Percentiles rank a stretch among this genome's conserved stretches.
These are phyloP conservation scores for Gastroboletus turbinatus DNA, from an alignment of 1,284 basidiomycete genomes.

Conservation along the genomic window DNA sequence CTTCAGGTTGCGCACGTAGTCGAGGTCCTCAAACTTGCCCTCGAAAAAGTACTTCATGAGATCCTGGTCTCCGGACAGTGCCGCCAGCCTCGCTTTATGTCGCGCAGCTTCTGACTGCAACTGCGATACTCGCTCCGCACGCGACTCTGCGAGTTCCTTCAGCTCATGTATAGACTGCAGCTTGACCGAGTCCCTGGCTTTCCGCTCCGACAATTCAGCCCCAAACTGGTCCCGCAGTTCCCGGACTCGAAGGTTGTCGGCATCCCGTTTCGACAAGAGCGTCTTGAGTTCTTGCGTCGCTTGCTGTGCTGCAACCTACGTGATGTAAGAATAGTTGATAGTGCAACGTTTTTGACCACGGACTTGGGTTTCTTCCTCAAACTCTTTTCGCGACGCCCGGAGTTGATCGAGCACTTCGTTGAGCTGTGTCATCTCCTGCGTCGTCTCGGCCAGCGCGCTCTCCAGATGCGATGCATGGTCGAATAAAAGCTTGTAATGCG, in stretches of 20 bases:
- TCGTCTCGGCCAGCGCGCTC: slow-evolving; percentile 38
- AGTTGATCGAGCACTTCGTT: slow-evolving; percentile 43
- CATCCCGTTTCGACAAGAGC: slow-evolving; percentile 64
- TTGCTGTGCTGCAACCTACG: slow-evolving; percentile 48
- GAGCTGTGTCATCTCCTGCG: slow-evolving; percentile 38
- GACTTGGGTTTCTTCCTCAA: slow-evolving; percentile 49
- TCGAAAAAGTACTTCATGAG: slow-evolving; percentile 70
- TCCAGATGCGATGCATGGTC: slow-evolving; percentile 47
- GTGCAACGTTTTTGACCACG: slow-evolving; percentile 16
- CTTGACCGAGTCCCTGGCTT: slow-evolving; percentile 65
- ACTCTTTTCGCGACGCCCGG: slow-evolving; percentile 42
- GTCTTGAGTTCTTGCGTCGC: slow-evolving; percentile 55
- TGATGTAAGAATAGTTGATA: slow-evolving; percentile 19
- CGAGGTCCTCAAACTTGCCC: slow-evolving; percentile 54
- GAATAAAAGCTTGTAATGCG: slow-evolving; percentile 49
- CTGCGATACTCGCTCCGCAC: slow-evolving; percentile 73
- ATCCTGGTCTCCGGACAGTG: slow-evolving; percentile 69
- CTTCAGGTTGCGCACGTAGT: slow-evolving; percentile 66
- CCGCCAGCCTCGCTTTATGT: slow-evolving; percentile 76
- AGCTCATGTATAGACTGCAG: slow-evolving; percentile 68
- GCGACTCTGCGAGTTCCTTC: slow-evolving; percentile 68
- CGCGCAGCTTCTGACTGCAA: slow-evolving; percentile 77
- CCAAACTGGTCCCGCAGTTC: slow-evolving; percentile 77
- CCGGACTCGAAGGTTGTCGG: slow-evolving; percentile 75
- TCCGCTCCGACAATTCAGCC: slow-evolving; percentile 74